Percentiles rank a stretch among this genome's conserved stretches.
Evolutionary conservation across 352 stramenopile species (phyloP).

Genomic region (Globisporangium cystogenes): DNA sequence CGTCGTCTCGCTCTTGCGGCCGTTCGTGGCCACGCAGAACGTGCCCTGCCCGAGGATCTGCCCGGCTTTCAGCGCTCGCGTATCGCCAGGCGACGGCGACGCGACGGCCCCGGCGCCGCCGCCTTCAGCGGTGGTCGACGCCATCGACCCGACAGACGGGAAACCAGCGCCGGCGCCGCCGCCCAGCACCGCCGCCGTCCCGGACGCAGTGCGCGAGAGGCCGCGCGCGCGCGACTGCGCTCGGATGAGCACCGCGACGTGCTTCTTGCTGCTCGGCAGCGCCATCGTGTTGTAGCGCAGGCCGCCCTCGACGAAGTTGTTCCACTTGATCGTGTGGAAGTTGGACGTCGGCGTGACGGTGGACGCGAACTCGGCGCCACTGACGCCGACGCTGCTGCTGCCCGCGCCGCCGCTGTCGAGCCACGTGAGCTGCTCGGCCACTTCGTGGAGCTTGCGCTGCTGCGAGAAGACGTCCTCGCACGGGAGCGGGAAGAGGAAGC

Average conservation of each 20-base stretch:
- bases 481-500: conserved; percentile 72
- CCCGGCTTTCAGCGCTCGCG: conserved; percentile 10
- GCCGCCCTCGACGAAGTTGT: conserved; percentile 61
- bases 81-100: neutral
- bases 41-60: conserved; percentile 55
- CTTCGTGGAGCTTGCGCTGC: conserved; percentile 73
- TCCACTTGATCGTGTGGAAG: conserved; percentile 67
- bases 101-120: neutral
- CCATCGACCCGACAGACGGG: neutral
- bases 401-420: conserved; percentile 14
- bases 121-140: neutral
- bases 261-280: conserved; percentile 40
- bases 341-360: conserved; percentile 59
- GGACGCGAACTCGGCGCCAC: conserved; percentile 28
- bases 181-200: conserved; percentile 5
- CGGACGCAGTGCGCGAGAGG: conserved; percentile 16
- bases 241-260: conserved; percentile 54
- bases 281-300: conserved; percentile 61
- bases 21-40: conserved; percentile 53
- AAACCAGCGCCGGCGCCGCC: neutral
- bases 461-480: conserved; percentile 78
- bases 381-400: conserved; percentile 2
- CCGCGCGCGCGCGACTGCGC: conserved; percentile 23
- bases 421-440: conserved; percentile 71
- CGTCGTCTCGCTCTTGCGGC: conserved; percentile 40